Percentiles rank a stretch among this genome's conserved stretches.
These are phyloP conservation scores for Phaeosphaeria sp. DNA, from an alignment of 2,329 filamentous ascomycete species.

Conservation along the genomic window DNA sequence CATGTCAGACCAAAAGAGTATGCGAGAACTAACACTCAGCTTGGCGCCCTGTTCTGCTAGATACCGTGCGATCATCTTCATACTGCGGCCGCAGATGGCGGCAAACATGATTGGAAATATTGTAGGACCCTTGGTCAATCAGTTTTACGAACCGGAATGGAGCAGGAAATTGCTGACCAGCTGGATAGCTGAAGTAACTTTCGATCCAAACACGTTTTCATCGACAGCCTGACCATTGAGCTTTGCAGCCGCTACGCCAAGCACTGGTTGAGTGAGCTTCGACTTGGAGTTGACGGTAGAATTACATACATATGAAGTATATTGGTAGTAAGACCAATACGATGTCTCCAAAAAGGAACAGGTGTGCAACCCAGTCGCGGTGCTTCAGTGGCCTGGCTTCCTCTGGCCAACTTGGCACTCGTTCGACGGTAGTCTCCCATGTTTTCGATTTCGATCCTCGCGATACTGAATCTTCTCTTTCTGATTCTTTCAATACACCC, in stretches of 20 bases:
- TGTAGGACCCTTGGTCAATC: conserved; percentile 46
- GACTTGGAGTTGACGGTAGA: not conserved
- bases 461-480: not conserved
- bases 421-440: conserved; percentile 27
- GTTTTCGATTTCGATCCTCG: conserved; percentile 24
- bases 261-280: conserved; percentile 21
- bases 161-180: conserved; percentile 21
- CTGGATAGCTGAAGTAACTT: conserved; percentile 33
- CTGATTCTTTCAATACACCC: conserved; percentile 7
- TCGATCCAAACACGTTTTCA: conserved; percentile 29
- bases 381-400: conserved; percentile 31
- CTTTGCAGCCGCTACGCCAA: conserved; percentile 28
- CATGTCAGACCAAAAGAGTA: not conserved
- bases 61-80: conserved; percentile 46
- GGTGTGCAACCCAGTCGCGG: conserved; percentile 26
- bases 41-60: conserved; percentile 40
- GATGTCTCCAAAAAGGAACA: conserved; percentile 33
- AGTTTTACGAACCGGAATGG: too few species aligned
- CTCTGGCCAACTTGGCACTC: conserved; percentile 39
- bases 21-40: conserved; percentile 30
- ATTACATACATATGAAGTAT: conserved; percentile 44
- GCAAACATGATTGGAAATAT: conserved; percentile 48
- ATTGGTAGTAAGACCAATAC: conserved; percentile 38
- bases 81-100: conserved; percentile 41
- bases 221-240: conserved; percentile 35